These are phyloP conservation scores for Cordyceps militaris DNA, from an alignment of 2,329 filamentous ascomycete genomes.

Conservation along the genomic window DNA sequence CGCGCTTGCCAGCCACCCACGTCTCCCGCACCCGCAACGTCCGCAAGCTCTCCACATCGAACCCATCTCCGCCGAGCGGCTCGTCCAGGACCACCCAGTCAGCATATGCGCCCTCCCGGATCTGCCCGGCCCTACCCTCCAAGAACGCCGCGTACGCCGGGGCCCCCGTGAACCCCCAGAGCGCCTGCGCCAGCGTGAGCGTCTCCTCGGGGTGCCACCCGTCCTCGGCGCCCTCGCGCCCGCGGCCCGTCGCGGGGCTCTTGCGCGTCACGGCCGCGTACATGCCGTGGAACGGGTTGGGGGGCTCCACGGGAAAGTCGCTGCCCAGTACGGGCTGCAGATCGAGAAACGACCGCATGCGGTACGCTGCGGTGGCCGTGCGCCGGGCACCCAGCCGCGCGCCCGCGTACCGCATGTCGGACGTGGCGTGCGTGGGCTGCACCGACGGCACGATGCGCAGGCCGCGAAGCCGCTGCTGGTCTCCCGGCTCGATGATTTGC, in stretches of 20 bases:
- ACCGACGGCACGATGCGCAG: slow-evolving; percentile 61
- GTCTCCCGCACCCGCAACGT: slow-evolving; percentile 55
- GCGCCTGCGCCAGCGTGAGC: slow-evolving; percentile 50
- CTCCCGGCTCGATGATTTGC: slow-evolving; percentile 61
- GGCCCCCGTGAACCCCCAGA: slow-evolving; percentile 55
- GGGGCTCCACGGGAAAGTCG: slow-evolving; percentile 66
- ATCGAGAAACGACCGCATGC: slow-evolving; percentile 55
- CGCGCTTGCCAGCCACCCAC: slow-evolving; percentile 55
- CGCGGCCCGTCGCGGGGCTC: slow-evolving; percentile 48
- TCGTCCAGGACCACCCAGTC: slow-evolving; percentile 65
- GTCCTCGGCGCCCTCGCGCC: slow-evolving; percentile 34
- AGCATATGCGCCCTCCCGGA: slow-evolving; percentile 53
- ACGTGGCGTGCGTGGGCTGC: slow-evolving; percentile 66
- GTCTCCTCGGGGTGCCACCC: slow-evolving; percentile 57
- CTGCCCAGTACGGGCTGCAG: slow-evolving; percentile 53
- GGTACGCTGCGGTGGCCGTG: slow-evolving; percentile 51
- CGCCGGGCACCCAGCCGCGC: slow-evolving; percentile 50
- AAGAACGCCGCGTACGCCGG: slow-evolving; percentile 53
- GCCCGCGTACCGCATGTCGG: slow-evolving; percentile 62
- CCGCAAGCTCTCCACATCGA: slow-evolving; percentile 46
- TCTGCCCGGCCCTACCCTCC: slow-evolving; percentile 52
- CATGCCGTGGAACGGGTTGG: slow-evolving; percentile 60
- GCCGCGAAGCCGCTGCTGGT: slow-evolving; percentile 51
- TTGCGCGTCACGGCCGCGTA: slow-evolving; percentile 60
- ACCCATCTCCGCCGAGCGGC: slow-evolving; percentile 36